Conservation (phyloP, 345 rosid genomes). For the Ceriops decandra region DNA sequence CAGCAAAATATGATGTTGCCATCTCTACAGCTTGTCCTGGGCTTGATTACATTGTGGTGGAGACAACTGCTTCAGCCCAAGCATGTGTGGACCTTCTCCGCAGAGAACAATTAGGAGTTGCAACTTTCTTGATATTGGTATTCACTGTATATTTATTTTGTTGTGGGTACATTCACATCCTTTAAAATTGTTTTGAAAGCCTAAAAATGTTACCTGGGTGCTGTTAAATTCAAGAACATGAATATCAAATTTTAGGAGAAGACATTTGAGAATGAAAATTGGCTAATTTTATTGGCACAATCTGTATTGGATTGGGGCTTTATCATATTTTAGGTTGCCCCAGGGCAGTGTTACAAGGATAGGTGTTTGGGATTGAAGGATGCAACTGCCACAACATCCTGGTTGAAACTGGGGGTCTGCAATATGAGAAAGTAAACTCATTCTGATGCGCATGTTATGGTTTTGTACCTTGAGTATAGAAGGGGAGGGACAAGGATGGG, state of each 20-base stretch:
- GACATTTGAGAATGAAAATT: neutral
- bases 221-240: neutral
- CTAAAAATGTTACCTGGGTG: neutral
- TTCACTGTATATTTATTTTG: neutral
- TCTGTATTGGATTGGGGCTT: neutral
- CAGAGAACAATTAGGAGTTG: conserved; percentile 83
- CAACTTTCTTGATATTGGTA: conserved; percentile 98
- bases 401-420: neutral
- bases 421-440: neutral
- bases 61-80: conserved; percentile 89
- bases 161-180: neutral
- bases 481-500: neutral
- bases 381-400: neutral
- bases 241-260: neutral
- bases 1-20: conserved; percentile 96
- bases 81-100: conserved; percentile 92
- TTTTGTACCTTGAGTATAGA: neutral
- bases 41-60: conserved; percentile 91
- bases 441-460: neutral
- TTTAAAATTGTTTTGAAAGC: neutral
- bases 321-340: neutral
- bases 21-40: conserved; percentile 94
- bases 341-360: neutral
- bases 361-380: neutral
- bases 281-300: neutral